A percentile compares a stretch with the other conserved stretches of the same genome.
Conservation (phyloP, 2,329 filamentous ascomycete species). For the Claviceps spartinae region DNA sequence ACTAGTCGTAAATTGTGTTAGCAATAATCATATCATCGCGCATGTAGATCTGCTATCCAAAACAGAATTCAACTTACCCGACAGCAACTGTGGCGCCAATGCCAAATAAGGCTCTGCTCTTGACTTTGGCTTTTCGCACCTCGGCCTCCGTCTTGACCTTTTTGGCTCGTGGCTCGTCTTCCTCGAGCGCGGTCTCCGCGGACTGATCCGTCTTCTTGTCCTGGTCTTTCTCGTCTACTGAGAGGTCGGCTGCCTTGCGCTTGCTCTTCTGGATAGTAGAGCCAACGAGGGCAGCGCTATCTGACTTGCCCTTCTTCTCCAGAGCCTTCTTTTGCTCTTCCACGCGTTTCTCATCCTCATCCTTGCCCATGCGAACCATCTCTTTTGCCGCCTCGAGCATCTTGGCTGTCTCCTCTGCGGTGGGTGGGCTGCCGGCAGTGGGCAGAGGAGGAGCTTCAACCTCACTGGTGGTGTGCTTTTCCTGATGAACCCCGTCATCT, state of each 20-base stretch:
- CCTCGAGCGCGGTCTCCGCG: constrained; percentile 18
- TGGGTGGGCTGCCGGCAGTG: constrained; percentile 49
- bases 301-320: constrained; percentile 24
- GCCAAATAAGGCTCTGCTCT: constrained; percentile 73
- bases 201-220: constrained; percentile 23
- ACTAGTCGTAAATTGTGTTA: constrained; percentile 14
- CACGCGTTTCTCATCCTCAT: constrained; percentile 27
- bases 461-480: constrained; percentile 59
- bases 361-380: constrained; percentile 63
- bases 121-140: constrained; percentile 72
- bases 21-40: not conserved
- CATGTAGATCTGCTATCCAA: not conserved
- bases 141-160: constrained; percentile 70
- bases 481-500: constrained; percentile 44
- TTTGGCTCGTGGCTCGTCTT: constrained; percentile 47
- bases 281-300: constrained; percentile 18
- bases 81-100: constrained; percentile 77
- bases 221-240: constrained; percentile 45
- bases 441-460: constrained; percentile 60
- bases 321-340: constrained; percentile 25
- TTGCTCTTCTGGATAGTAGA: constrained; percentile 41
- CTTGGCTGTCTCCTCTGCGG: constrained; percentile 62
- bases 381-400: constrained; percentile 79
- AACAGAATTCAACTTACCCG: constrained; percentile 53
- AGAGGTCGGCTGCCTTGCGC: constrained; percentile 62